These are phyloP conservation scores for Radiomyces spectabilis DNA, from an alignment of 192 early-diverging fungal genomes.

Conservation along the genomic window DNA sequence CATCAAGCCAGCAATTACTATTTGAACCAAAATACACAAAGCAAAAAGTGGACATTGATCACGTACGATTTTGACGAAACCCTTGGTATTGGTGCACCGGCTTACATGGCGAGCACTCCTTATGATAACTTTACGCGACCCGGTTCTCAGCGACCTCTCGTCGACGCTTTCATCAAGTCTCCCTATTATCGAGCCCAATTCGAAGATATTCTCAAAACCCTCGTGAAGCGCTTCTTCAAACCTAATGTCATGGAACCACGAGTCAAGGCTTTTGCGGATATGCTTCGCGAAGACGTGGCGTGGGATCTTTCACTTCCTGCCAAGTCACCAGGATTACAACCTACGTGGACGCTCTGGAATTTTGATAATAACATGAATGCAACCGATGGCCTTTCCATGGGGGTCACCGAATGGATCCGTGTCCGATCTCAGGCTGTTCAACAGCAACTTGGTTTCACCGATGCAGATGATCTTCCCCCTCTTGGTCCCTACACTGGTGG, in stretches of 20 bases:
- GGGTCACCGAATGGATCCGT: constrained; percentile 6
- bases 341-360: too few species aligned
- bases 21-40: constrained; percentile 24
- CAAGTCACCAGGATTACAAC: constrained; percentile 7
- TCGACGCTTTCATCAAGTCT: constrained; percentile 4
- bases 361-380: constrained; percentile 11
- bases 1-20: constrained; percentile 26
- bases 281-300: constrained; percentile 25
- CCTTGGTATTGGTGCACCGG: constrained; percentile 26
- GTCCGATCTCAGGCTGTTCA: background rate
- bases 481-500: constrained; percentile 16
- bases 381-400: constrained; percentile 6
- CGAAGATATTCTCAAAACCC: constrained; percentile 24
- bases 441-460: constrained; percentile 21
- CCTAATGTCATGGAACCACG: constrained; percentile 18
- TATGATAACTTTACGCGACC: constrained; percentile 24
- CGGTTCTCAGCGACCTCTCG: constrained; percentile 13
- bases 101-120: constrained; percentile 13
- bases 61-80: constrained; percentile 35
- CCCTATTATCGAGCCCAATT: constrained; percentile 20
- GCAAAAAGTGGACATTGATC: constrained; percentile 29
- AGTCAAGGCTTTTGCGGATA: constrained; percentile 15
- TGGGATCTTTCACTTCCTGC: constrained; percentile 22
- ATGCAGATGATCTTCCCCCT: constrained; percentile 26
- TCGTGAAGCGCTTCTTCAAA: constrained; percentile 24